A percentile compares a stretch with the other conserved stretches of the same genome.
Evolutionary conservation across 257 asterid genomes (phyloP).

Genomic region (Cinchona pubescens): DNA sequence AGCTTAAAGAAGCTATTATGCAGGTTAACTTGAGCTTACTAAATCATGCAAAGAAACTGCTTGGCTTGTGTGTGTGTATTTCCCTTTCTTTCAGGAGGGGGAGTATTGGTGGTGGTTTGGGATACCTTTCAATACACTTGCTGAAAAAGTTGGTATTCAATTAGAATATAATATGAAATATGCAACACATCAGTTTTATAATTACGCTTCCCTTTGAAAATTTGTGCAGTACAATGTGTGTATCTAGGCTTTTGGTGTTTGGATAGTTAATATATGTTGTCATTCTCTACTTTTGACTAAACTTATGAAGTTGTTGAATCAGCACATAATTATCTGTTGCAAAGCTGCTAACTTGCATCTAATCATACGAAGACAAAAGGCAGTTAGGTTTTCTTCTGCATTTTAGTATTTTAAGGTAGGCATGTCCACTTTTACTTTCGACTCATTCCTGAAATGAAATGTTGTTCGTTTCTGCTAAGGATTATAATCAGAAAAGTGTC

Average conservation of each 20-base stretch:
- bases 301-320: too few species aligned
- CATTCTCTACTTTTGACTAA: too few species aligned
- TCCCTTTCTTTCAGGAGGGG: not conserved
- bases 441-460: not conserved
- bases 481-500: not conserved
- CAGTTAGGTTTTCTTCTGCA: not conserved
- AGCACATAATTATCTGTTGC: too few species aligned
- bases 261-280: not conserved
- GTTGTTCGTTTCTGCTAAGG: not conserved
- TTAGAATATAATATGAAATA: not conserved
- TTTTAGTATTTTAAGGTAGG: not conserved
- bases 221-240: not conserved
- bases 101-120: not conserved
- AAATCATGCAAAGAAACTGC: not conserved
- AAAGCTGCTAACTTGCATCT: too few species aligned
- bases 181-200: not conserved
- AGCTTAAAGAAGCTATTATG: constrained; percentile 80
- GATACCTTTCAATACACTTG: not conserved
- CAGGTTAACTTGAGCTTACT: constrained; percentile 48
- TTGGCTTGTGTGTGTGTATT: not conserved
- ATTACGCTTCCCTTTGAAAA: not conserved
- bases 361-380: not conserved
- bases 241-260: not conserved
- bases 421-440: not conserved
- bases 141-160: not conserved